Evolutionary conservation across 1,139 yeast species (phyloP).

Genomic region (Yueomyces sp.): DNA sequence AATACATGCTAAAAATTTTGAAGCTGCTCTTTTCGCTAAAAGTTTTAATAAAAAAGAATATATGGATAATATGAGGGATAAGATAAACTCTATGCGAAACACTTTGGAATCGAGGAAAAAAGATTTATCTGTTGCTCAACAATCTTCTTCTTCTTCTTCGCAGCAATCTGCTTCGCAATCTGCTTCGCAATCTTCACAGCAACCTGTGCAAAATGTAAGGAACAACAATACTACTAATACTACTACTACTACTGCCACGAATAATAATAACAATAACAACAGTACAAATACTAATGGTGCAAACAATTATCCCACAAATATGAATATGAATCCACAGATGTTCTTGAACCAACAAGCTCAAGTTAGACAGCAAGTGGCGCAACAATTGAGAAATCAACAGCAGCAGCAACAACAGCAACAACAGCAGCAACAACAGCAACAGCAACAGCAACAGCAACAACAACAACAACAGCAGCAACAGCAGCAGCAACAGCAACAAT

Average conservation of each 20-base stretch:
- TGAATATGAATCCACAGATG: constrained; percentile 24
- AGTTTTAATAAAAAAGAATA: constrained; percentile 24
- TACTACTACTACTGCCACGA: constrained; percentile 6
- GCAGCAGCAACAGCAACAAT: constrained; percentile 14
- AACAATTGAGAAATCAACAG: constrained; percentile 17
- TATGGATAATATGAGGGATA: constrained; percentile 24
- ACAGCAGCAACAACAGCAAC: constrained; percentile 8
- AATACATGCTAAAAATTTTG: constrained; percentile 25
- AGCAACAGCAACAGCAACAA: constrained; percentile 11
- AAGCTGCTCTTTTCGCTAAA: constrained; percentile 23
- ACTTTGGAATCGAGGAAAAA: constrained; percentile 22
- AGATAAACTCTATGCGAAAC: constrained; percentile 23
- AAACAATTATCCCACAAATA: constrained; percentile 7
- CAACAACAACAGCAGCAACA: constrained; percentile 19
- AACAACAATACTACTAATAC: neutral
- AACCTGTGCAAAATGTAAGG: constrained; percentile 8
- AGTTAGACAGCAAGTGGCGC: constrained; percentile 34
- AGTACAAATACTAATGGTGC: constrained; percentile 3
- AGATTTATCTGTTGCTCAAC: constrained; percentile 10
- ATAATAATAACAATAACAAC: constrained; percentile 3
- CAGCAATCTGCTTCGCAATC: neutral
- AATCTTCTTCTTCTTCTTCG: constrained; percentile 6
- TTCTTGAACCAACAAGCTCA: constrained; percentile 41
- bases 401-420: constrained; percentile 12
- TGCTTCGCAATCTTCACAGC: constrained; percentile 2